Evolutionary conservation across 2,329 filamentous ascomycete species (phyloP).

Genomic region (Exophiala xenobiotica): DNA sequence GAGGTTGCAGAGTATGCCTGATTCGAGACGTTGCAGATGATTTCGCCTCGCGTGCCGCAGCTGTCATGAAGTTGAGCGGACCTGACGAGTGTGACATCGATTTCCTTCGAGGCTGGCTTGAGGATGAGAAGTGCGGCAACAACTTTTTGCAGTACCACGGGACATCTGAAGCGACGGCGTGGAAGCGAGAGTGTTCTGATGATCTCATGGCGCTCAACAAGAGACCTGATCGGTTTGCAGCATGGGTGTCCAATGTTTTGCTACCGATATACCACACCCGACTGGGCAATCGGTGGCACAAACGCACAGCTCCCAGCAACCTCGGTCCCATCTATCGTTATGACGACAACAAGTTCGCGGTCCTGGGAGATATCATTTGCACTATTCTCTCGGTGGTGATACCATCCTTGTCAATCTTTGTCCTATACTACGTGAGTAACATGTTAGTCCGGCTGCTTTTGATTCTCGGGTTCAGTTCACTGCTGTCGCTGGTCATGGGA

Average conservation of each 20-base stretch:
- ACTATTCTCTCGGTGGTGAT: conserved; percentile 8
- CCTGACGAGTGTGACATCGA: conserved; percentile 9
- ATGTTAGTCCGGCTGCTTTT: conserved; percentile 7
- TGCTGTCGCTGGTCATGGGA: conserved; percentile 10
- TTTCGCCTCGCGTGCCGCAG: no score
- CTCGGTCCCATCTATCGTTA: conserved; percentile 4
- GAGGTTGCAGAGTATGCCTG: no score
- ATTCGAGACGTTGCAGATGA: not conserved
- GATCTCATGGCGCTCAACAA: conserved; percentile 10
- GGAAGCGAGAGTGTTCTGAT: not conserved
- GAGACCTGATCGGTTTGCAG: conserved; percentile 7
- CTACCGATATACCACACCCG: not conserved
- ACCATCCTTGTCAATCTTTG: conserved; percentile 7
- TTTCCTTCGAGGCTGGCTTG: conserved; percentile 7
- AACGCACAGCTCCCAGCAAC: not conserved
- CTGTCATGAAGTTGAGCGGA: conserved; percentile 1
- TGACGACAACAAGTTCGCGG: conserved; percentile 2
- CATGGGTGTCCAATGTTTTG: conserved; percentile 4
- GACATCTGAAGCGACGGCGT: conserved; percentile 4
- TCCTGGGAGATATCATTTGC: conserved; percentile 6
- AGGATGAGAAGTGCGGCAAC: conserved; percentile 2
- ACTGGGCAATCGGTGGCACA: conserved; percentile 10
- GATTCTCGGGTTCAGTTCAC: conserved; percentile 5
- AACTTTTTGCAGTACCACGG: conserved; percentile 1
- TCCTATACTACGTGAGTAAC: conserved; percentile 8